Evolutionary conservation across 1,284 basidiomycete genomes (phyloP), one percentile per base, ranked within the genome.

Genomic region (Microbotryum lychnidis-dioicae): DNA sequence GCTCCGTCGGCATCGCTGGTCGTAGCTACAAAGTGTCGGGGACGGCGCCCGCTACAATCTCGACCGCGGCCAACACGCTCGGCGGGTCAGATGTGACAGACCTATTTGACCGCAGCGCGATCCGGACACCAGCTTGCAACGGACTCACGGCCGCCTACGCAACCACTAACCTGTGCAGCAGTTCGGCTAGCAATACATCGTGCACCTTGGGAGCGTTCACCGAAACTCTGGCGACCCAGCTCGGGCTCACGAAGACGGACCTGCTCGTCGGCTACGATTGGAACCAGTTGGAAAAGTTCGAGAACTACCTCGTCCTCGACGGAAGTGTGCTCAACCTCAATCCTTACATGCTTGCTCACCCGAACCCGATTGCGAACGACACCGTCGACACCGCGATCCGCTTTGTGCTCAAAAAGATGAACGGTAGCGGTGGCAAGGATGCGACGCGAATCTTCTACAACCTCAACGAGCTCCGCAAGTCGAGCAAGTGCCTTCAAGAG

Each of bases 321-420:
- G 96, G 96, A 29, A 81, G 84, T 45, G 96, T 99, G 44, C 85
- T 98, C 73, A 97, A 99, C 77, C 83, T 98, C 79, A 80, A 80
- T 53, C 86, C 92, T 1, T 99, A 99, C 79, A 79, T 97, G 63
- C 75, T 77, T 20, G 80, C 86, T 21, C 87, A 94, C 72, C 83
- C 85, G 6, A 80, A 72, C 20, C 72, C 89, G 3, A 81, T 93
- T 58, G 71, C 82, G 4, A 79, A 80, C 56, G 96, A 99, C 75
- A 77, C 78, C 25, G 85, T 97, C 63, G 96, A 99, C 76, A 72
- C 76, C 4, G 87, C 87, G 54, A 85, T 98, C 66, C 90, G 94
- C 48, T 83, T 83, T 20, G 77, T 91, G 47, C 77, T 96, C 16
- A 73, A 75, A 14, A 57, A 44, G 29, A 53, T 66, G 7, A 77